These are phyloP conservation scores for Carallia pectinifolia DNA, from an alignment of 345 rosid species.

Conservation along the genomic window DNA sequence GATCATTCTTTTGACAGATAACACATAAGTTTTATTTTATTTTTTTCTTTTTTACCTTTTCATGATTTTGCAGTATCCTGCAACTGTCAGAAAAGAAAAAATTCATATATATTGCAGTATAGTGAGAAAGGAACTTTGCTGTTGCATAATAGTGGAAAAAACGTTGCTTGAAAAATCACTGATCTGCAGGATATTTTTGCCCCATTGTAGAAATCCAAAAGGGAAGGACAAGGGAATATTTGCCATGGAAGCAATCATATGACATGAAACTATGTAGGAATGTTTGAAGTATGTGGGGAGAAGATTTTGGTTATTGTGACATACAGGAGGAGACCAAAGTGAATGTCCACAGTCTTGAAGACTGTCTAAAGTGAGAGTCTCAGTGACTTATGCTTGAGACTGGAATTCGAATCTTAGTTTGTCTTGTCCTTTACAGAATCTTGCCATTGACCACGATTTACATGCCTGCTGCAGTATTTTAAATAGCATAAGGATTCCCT, in stretches of 20 bases:
- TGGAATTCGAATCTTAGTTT: neutral
- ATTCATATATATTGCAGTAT: too few relatives aligned
- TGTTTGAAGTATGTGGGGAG: neutral
- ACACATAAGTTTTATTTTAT: too few relatives aligned
- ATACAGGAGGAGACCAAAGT: neutral
- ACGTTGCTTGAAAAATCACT: too few relatives aligned
- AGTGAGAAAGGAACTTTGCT: too few relatives aligned
- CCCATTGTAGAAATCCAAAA: neutral
- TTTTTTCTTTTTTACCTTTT: too few relatives aligned
- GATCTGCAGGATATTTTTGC: too few relatives aligned
- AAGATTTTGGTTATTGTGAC: neutral
- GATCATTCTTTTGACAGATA: too few relatives aligned
- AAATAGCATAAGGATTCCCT: neutral
- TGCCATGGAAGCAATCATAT: neutral
- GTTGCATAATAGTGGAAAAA: too few relatives aligned
- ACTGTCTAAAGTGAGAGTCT: neutral
- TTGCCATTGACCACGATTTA: neutral
- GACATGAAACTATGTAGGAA: neutral
- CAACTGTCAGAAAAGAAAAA: too few relatives aligned
- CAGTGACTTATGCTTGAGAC: neutral
- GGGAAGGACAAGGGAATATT: conserved; percentile 10
- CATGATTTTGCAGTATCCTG: too few relatives aligned
- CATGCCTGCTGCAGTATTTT: neutral
- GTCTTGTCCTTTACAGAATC: neutral
- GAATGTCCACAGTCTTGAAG: neutral